Base-by-base conservation (phyloP, 495 filamentous ascomycete genomes). In the Penicillium paxilli region DNA sequence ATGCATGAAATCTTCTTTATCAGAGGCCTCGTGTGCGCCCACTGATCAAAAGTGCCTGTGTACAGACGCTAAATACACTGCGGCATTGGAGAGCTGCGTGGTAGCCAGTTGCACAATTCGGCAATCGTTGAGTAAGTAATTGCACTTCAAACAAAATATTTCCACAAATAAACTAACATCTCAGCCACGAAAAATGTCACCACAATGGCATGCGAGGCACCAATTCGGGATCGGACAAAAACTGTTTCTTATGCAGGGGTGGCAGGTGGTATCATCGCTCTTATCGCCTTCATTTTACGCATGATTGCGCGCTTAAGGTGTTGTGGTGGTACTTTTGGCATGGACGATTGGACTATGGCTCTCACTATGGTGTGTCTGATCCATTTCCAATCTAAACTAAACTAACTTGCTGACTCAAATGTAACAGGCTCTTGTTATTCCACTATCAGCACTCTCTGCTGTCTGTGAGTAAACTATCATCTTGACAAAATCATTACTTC, bases 121-220 rank as follows among this genome's bases (percentile, higher is more conserved):
- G 9, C 44, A 70, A 40, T 63, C 62, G 4, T 35, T 70, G 40
- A 62, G 67, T 70, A 53, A 37, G 58, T 51, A 6, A 19, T 35
- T 54, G 20, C 52, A 35, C 9, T 14, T 4, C 2, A 11, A 41
- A 65, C n/a, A n/a, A 7, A 5, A 7, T 38, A 0, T 38, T 38
- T 2, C 8, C 6, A 38, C 35, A 19, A 16, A 7, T 2, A 19
- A n/a, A n/a, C 35, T 38, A n/a, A 32, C n/a, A 9, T 32, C n/a
- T 40, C 12, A 42, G 66, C 64, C 20, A 69, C 68, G 7, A 71
- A 67, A 62, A 71, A 71, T 57, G 64, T 71, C 42, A 69, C 68
- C 1, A 42, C 54, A 16, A 55, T 60, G 16, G 55, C 58, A 21
- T 71, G 68, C 45, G 56, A 53, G 9, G 62, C 54, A 7, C 68